Evolutionary conservation across 495 filamentous ascomycete species (phyloP).

Genomic region (Cercophora scortea): DNA sequence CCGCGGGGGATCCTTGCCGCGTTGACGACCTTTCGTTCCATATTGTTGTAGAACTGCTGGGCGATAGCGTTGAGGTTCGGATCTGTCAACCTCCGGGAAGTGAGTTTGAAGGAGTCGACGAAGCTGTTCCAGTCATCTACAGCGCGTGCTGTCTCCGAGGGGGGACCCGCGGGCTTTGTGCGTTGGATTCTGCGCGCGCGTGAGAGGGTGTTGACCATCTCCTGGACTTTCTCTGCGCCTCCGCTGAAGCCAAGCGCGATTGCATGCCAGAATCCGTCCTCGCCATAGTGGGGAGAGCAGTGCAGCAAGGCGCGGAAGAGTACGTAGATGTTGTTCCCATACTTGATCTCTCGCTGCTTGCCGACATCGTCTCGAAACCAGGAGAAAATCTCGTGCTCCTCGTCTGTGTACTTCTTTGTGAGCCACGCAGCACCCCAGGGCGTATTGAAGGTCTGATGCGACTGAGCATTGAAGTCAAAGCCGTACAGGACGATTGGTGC

Average conservation of each 20-base stretch:
- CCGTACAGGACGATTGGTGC: constrained; percentile 2
- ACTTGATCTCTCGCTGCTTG: constrained; percentile 13
- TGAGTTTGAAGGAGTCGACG: background rate
- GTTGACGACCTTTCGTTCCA: background rate
- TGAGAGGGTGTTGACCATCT: constrained; percentile 7
- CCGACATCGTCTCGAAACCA: background rate
- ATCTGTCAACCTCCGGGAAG: background rate
- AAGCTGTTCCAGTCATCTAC: constrained; percentile 19
- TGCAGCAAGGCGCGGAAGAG: constrained; percentile 13
- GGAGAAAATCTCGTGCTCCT: background rate
- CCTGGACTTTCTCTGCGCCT: background rate
- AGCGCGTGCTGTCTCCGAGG: constrained; percentile 11
- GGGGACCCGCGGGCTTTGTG: background rate
- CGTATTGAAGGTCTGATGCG: background rate
- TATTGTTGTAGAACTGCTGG: constrained; percentile 1
- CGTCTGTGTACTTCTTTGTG: constrained; percentile 1
- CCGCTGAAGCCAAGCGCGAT: background rate
- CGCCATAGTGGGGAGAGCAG: constrained; percentile 3
- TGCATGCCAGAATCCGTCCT: constrained; percentile 11
- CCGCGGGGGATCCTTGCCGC: background rate
- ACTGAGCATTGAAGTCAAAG: constrained; percentile 5
- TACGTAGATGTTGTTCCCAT: constrained; percentile 21
- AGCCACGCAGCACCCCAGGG: constrained; percentile 1
- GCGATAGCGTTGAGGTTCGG: background rate
- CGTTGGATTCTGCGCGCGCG: constrained; percentile 10